Base-by-base conservation (phyloP, 768 basidiomycete species). In the Boletus sensibilis region DNA sequence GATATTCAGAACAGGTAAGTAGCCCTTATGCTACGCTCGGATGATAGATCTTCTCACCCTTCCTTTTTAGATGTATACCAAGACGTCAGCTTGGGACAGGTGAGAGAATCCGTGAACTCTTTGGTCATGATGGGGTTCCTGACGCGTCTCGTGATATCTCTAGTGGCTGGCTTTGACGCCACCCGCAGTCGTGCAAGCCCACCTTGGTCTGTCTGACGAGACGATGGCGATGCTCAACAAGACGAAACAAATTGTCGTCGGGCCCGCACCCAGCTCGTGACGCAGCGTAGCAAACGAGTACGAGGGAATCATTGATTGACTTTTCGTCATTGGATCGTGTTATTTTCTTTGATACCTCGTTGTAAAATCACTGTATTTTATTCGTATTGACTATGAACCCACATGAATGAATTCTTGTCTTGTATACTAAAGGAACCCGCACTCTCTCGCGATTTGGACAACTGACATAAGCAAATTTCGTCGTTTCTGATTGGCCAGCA, bases 81-180 rank as follows among this genome's bases (percentile, higher is more conserved):
- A 38, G 70, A 74, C 48, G 63, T 80, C 46, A 79, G 79, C 60
- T 68, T 82, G 55, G 74, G 68, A 46, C 81, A 82, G 73, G 79
- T 78, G 54, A 55, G 69, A 44, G 49, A 51, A 47, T 57, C 20
- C 13, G 13, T 25, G 12, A 20, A 58, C 18, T n/a, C 13, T n/a
- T 18, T 35, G 12, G n/a, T 29, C 8, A 20, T 18, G 25, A 46
- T 21, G 13, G 2, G 2, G 6, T 51, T 41, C 14, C 37, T 58
- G 25, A 55, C 25, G 18, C 16, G 12, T 18, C 34, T 18, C n/a
- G 16, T n/a, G 25, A 23, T 16, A 16, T 18, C 16, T 16, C 20
- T 52, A 74, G 71, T 79, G 78, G 79, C 62, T 81, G 5, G 79
- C 79, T 1, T 57, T 81, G 58, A 79, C 74, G 2, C 79, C 79